Evolutionary conservation across 2,329 filamentous ascomycete genomes (phyloP).

Genomic region (Ampelomyces quisqualis): DNA sequence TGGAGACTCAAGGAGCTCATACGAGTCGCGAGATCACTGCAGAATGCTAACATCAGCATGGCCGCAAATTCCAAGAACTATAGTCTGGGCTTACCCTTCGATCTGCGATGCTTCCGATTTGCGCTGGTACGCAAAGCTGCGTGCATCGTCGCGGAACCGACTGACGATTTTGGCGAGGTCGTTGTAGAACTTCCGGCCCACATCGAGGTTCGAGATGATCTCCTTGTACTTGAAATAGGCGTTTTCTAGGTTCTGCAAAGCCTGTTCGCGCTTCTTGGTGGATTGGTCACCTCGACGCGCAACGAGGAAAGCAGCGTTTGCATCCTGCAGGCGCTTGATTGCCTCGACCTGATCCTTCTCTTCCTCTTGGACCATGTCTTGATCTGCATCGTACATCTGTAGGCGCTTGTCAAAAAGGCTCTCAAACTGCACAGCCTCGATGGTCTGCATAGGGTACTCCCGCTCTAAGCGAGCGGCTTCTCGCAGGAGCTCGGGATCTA

Average conservation of each 20-base stretch:
- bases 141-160: slow-evolving; percentile 77
- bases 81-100: slow-evolving; percentile 62
- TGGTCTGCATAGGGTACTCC: slow-evolving; percentile 77
- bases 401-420: slow-evolving; percentile 83
- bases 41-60: slow-evolving; percentile 10
- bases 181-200: slow-evolving; percentile 94
- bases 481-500: slow-evolving; percentile 72
- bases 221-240: slow-evolving; percentile 97
- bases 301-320: slow-evolving; percentile 75
- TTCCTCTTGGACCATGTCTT: slow-evolving; percentile 70
- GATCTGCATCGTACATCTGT: slow-evolving; percentile 76
- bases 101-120: slow-evolving; percentile 76
- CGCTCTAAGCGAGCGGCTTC: slow-evolving; percentile 85
- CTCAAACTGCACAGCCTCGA: slow-evolving; percentile 89
- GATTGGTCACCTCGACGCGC: slow-evolving; percentile 68
- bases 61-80: neutral
- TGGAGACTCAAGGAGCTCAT: slow-evolving; percentile 60
- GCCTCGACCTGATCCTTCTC: slow-evolving; percentile 73
- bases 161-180: slow-evolving; percentile 86
- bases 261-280: slow-evolving; percentile 75
- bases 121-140: slow-evolving; percentile 75
- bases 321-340: slow-evolving; percentile 66
- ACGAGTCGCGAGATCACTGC: slow-evolving; percentile 59
- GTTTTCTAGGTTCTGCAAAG: slow-evolving; percentile 82
- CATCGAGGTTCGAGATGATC: slow-evolving; percentile 86